Conservation (phyloP, 352 stramenopile species). For the Elongisporangium prolatum region DNA sequence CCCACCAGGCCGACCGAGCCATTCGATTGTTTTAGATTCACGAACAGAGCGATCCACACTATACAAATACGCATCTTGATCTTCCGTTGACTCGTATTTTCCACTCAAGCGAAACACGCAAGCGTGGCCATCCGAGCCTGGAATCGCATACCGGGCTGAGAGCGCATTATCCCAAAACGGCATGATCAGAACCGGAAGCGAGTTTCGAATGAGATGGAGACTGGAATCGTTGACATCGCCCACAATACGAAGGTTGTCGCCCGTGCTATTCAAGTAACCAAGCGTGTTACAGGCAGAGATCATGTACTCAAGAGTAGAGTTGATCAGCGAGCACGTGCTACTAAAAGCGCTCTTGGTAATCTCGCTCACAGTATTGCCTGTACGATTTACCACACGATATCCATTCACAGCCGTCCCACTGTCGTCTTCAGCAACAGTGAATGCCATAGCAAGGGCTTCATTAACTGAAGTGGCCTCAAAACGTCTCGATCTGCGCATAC, state of each 20-base stretch:
- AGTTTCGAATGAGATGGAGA: conserved; percentile 13
- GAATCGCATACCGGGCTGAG: conserved; percentile 16
- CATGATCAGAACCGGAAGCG: conserved; percentile 35
- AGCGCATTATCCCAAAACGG: conserved; percentile 32
- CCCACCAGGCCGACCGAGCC: conserved; percentile 9
- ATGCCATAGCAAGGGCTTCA: conserved; percentile 7
- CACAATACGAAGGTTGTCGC: conserved; percentile 20
- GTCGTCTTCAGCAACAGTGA: conserved; percentile 5
- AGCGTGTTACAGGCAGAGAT: conserved; percentile 7
- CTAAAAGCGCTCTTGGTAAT: not conserved
- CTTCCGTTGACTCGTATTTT: conserved; percentile 5
- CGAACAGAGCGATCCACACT: conserved; percentile 12
- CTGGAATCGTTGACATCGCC: conserved; percentile 18
- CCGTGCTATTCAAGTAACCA: conserved; percentile 21
- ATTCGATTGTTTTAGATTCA: conserved; percentile 10
- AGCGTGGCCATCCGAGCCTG: conserved; percentile 20
- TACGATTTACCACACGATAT: conserved; percentile 15
- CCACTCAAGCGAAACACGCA: conserved; percentile 19
- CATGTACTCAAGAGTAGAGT: conserved; percentile 7
- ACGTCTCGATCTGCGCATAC: conserved; percentile 10
- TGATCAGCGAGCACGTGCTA: not conserved
- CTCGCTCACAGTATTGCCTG: not conserved
- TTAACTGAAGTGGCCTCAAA: conserved; percentile 30
- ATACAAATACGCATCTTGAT: conserved; percentile 10
- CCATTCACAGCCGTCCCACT: conserved; percentile 11